These are phyloP conservation scores for Stentor coeruleus DNA, from an alignment of 73 alveolate genomes.

Conservation along the genomic window DNA sequence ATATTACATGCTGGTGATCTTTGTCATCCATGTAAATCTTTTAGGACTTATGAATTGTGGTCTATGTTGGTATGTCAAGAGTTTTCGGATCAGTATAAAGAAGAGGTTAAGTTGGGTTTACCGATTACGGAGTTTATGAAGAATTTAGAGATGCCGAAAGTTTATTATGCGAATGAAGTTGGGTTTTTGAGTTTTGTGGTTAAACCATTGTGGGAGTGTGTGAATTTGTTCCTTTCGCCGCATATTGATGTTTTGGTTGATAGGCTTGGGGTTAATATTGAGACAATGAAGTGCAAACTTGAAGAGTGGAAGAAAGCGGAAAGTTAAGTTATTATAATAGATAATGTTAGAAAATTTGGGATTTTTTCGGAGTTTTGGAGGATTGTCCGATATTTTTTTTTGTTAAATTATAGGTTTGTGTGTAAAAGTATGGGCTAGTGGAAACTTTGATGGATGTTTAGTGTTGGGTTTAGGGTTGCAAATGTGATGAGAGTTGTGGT, in stretches of 20 bases:
- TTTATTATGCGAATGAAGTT: slow-evolving; percentile 26
- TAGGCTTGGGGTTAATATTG: not conserved
- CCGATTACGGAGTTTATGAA: slow-evolving; percentile 7
- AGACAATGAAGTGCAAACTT: slow-evolving; percentile 17
- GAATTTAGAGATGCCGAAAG: slow-evolving; percentile 27
- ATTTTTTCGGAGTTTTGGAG: not conserved
- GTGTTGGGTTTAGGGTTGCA: no score
- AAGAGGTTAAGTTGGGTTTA: not conserved
- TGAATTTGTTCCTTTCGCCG: slow-evolving; percentile 2
- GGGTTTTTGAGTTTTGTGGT: slow-evolving; percentile 43
- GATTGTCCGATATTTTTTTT: not conserved
- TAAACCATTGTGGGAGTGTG: slow-evolving; percentile 30
- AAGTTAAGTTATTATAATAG: not conserved
- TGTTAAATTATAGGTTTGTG: not conserved
- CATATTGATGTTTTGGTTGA: slow-evolving; percentile 6
- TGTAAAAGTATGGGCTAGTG: not conserved
- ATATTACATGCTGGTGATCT: slow-evolving; percentile 13
- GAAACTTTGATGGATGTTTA: not conserved
- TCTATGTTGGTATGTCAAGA: slow-evolving; percentile 22
- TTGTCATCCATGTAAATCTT: not conserved
- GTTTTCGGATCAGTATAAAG: not conserved
- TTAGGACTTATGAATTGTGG: slow-evolving; percentile 18
- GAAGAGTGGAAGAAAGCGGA: slow-evolving; percentile 25
- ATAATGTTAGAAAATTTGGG: not conserved
- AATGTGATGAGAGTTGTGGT: no score